phyloP scores from a whole-genome alignment of 2,329 filamentous ascomycete genomes.

The Dactylonectria macrodidyma region DNA sequence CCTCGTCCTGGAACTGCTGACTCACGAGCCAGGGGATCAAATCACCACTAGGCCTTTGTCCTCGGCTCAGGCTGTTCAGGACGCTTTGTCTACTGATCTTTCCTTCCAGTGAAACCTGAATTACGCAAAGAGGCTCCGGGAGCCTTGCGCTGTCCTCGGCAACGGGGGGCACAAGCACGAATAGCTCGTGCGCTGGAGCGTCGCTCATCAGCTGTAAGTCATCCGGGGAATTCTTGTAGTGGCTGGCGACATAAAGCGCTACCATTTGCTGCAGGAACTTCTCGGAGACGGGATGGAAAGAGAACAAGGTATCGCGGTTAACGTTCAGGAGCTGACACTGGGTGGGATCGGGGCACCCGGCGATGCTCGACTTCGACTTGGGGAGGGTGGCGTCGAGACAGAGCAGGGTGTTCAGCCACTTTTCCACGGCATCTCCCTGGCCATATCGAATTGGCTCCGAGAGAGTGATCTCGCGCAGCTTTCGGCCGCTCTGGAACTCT shows the following conservation, averaged over 20 bases:
- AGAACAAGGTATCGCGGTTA: constrained; percentile 97
- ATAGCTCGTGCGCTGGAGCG: constrained; percentile 95
- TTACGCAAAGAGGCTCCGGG: constrained; percentile 93
- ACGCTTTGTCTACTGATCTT: constrained; percentile 95
- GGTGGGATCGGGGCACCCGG: constrained; percentile 90
- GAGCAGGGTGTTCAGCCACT: constrained; percentile 94
- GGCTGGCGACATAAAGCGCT: constrained; percentile 94
- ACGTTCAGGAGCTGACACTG: constrained; percentile 94
- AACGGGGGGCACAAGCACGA: constrained; percentile 91
- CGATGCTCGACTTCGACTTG: constrained; percentile 77
- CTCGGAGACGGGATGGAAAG: constrained; percentile 96
- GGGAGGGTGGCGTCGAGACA: constrained; percentile 95
- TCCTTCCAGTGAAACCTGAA: constrained; percentile 95
- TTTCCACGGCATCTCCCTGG: constrained; percentile 91
- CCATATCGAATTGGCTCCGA: constrained; percentile 96
- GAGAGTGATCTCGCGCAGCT: constrained; percentile 91
- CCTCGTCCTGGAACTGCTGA: constrained; percentile 97
- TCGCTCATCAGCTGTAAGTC: constrained; percentile 99
- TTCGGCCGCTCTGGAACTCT: constrained; percentile 78
- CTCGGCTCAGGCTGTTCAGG: constrained; percentile 88
- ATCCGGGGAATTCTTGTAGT: constrained; percentile 98
- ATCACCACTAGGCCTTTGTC: constrained; percentile 90
- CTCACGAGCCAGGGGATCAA: constrained; percentile 98
- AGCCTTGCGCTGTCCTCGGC: constrained; percentile 82
- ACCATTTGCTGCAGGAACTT: constrained; percentile 99